Evolutionary conservation across 2,329 filamentous ascomycete species (phyloP), one percentile per base, ranked within the genome.

Genomic region (Stagonosporopsis vannaccii): DNA sequence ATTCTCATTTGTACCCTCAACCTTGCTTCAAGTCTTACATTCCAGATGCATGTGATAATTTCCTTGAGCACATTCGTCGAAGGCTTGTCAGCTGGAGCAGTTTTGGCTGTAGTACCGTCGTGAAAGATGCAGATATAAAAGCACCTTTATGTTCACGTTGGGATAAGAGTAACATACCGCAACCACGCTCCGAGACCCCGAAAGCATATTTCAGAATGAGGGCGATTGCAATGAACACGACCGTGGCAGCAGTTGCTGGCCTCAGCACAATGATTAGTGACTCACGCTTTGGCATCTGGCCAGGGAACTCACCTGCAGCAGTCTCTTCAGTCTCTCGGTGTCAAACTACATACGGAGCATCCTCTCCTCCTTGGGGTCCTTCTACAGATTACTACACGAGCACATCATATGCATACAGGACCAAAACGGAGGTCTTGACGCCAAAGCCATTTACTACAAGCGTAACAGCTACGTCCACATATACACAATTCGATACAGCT

Each of bases 21-120:
- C 53, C 53, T 56, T 56, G 53, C 53, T 47, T 56, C 37, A 44
- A 43, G 19, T 51, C 20, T 51, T 32, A 39, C 53, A 56, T 56
- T 56, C 53, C 53, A 23, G 28, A 7, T 30, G 20, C 32, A 43
- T n/a, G 13, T 30, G 25, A 13, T 17, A 17, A 30, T 42, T 3
- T 28, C 33, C 39, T 26, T 37, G n/a, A 19, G 19, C 19, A n/a
- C 19, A 20, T 17, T n/a, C n/a, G 11, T 30, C 23, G 23, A 43
- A 3, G 5, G 6, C n/a, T 17, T 20, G 5, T 19, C 9, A 12
- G 26, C 25, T 13, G 28, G 15, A 23, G 19, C 1, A 6, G 35
- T 19, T 15, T 12, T 11, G 17, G 3, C 19, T 42, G 47, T 17
- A 17, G 13, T 8, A 5, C 13, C 23, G 8, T 15, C 3, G 41